Evolutionary conservation across 192 early-diverging fungal species (phyloP).

Genomic region (Coemansia sp.): DNA sequence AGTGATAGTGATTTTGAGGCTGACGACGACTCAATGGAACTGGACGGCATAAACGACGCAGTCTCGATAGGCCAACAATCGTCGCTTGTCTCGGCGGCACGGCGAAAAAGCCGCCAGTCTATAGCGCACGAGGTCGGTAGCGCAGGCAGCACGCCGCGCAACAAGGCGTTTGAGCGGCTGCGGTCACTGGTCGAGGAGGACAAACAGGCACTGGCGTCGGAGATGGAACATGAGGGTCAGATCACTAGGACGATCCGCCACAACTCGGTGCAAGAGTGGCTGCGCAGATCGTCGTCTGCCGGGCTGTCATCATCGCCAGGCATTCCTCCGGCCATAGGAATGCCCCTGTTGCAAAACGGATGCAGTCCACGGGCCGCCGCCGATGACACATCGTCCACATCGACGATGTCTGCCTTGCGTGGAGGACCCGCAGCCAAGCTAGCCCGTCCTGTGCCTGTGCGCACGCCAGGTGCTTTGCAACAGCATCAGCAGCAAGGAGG

Average conservation of each 20-base stretch:
- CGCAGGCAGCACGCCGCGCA: slow-evolving; percentile 31
- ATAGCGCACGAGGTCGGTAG: slow-evolving; percentile 1
- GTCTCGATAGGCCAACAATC: slow-evolving; percentile 1
- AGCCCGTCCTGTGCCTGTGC: slow-evolving; percentile 4
- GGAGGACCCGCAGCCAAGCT: slow-evolving; percentile 1
- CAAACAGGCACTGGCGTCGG: slow-evolving; percentile 40
- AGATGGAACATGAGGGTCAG: slow-evolving; percentile 55
- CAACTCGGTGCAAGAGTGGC: slow-evolving; percentile 51
- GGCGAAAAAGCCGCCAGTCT: background rate
- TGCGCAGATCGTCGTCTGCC: slow-evolving; percentile 25
- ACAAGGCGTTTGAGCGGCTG: slow-evolving; percentile 51
- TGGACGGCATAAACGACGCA: slow-evolving; percentile 15
- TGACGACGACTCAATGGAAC: slow-evolving; percentile 27
- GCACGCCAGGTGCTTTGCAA: background rate
- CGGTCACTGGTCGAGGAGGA: slow-evolving; percentile 49
- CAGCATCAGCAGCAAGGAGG: too few species aligned
- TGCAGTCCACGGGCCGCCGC: slow-evolving; percentile 13
- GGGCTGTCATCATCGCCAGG: slow-evolving; percentile 2
- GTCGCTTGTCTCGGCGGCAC: background rate
- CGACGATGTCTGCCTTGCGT: background rate
- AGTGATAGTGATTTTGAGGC: slow-evolving; percentile 11
- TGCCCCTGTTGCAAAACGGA: background rate
- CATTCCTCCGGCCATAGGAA: background rate
- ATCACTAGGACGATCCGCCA: slow-evolving; percentile 50
- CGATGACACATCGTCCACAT: background rate